phyloP scores from a whole-genome alignment of 2,329 filamentous ascomycete genomes.

The Cytospora piceicola region DNA sequence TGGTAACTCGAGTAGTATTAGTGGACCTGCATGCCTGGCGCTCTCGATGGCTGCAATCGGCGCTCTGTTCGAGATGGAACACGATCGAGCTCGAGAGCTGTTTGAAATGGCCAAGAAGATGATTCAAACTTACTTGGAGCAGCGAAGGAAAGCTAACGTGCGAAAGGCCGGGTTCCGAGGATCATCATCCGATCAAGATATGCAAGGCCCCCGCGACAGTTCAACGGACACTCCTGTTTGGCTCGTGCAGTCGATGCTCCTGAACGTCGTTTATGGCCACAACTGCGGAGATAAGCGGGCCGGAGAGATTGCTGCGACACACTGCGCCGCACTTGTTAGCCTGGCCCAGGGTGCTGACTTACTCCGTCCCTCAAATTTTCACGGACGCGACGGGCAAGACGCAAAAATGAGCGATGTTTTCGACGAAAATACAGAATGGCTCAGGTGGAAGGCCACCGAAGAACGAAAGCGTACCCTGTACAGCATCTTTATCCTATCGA shows the following conservation, averaged over 20 bases:
- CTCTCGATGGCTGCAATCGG: slow-evolving; percentile 82
- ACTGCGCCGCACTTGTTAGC: slow-evolving; percentile 88
- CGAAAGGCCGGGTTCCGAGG: slow-evolving; percentile 63
- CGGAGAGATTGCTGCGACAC: slow-evolving; percentile 88
- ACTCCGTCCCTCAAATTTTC: slow-evolving; percentile 50
- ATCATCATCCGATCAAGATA: slow-evolving; percentile 51
- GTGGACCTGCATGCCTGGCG: slow-evolving; percentile 83
- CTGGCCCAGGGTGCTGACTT: slow-evolving; percentile 88
- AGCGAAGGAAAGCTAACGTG: slow-evolving; percentile 84
- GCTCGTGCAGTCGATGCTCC: slow-evolving; percentile 94
- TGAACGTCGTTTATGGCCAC: slow-evolving; percentile 95
- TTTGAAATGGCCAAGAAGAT: slow-evolving; percentile 95
- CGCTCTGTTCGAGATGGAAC: slow-evolving; percentile 81
- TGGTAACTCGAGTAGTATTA: slow-evolving; percentile 63
- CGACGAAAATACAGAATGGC: slow-evolving; percentile 76
- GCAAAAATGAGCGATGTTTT: slow-evolving; percentile 59
- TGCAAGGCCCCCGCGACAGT: slow-evolving; percentile 54
- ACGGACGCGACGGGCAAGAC: slow-evolving; percentile 54
- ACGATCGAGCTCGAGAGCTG: slow-evolving; percentile 76
- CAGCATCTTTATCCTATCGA: slow-evolving; percentile 88
- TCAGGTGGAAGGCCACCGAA: slow-evolving; percentile 84
- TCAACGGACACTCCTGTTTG: slow-evolving; percentile 81
- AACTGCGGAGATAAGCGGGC: slow-evolving; percentile 91
- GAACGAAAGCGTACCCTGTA: slow-evolving; percentile 94
- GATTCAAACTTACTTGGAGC: slow-evolving; percentile 91